Evolutionary conservation across 768 basidiomycete genomes (phyloP).

Genomic region (Lentinula raphanica): DNA sequence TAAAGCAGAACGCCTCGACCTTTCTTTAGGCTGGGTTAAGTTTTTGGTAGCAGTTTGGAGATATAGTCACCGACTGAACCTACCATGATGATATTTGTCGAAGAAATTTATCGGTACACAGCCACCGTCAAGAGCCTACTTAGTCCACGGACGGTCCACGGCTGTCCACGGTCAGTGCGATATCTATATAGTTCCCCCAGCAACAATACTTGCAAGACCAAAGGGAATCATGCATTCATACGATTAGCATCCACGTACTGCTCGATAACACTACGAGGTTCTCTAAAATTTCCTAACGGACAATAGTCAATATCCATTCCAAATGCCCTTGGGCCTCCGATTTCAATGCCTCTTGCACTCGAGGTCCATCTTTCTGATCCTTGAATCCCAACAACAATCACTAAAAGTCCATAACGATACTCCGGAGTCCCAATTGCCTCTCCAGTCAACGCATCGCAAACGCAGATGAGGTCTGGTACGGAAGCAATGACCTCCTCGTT

Average conservation of each 20-base stretch:
- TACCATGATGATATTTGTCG: neutral
- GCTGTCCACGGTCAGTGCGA: too few species aligned
- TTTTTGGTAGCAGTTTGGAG: neutral
- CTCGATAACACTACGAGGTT: slow-evolving; percentile 39
- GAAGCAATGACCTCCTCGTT: slow-evolving; percentile 34
- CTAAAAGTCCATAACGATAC: slow-evolving; percentile 49
- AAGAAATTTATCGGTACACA: too few species aligned
- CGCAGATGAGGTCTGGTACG: slow-evolving; percentile 55
- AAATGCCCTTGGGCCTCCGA: slow-evolving; percentile 48
- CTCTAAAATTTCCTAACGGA: slow-evolving; percentile 30
- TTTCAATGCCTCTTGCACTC: slow-evolving; percentile 39
- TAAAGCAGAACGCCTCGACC: slow-evolving; percentile 34
- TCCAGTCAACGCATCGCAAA: slow-evolving; percentile 49
- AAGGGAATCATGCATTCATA: neutral
- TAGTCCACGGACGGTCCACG: too few species aligned
- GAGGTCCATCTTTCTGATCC: slow-evolving; percentile 52
- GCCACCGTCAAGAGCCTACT: too few species aligned
- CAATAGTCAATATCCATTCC: slow-evolving; percentile 34
- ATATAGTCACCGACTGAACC: neutral
- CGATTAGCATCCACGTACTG: slow-evolving; percentile 17
- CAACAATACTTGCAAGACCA: too few species aligned
- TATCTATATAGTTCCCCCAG: too few species aligned
- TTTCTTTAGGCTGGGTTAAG: slow-evolving; percentile 29
- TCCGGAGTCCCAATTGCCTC: slow-evolving; percentile 51
- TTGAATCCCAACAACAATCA: slow-evolving; percentile 46